Base-by-base conservation (phyloP, 2,329 filamentous ascomycete species). In the Botrytis sinoallii region DNA sequence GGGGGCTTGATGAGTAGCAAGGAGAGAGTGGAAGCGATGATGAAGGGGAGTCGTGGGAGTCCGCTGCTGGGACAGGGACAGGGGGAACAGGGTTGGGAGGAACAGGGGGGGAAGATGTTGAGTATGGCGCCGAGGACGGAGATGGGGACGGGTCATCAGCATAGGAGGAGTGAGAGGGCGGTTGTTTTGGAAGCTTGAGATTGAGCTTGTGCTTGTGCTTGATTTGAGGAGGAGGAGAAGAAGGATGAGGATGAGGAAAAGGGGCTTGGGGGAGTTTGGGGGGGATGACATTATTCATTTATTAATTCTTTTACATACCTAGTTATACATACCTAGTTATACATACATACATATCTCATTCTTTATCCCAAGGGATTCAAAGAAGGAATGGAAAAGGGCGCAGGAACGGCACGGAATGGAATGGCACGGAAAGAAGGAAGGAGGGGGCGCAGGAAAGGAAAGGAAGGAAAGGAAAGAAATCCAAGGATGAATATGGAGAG, bases 81-180 rank as follows among this genome's bases (percentile, higher is more conserved):
- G 8, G 46, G 25, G 6, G 32, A 22, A 22, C 14, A 22, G 16
- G 60, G 42, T 1, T 66, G 70, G 60, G 70, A 46, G 48, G 35
- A 55, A 4, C 40, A 57, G 18, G 46, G 46, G 0, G 61, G 46
- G 18, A 66, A 71, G 16, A 40, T 57, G 35, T 40, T 52, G 22
- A 65, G 10, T n/a, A 44, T 25, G 4, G n/a, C 3, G 3, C n/a
- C 60, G 20, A 55, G 70, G n/a, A 66, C 60, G 7, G 46, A 66
- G 16, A 20, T 71, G 25, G 70, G 46, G 16, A 32, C 22, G 29
- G 70, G 46, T 1, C 16, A 71, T 66, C 35, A 52, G 7, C 14
- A 66, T 71, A 40, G 70, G 46, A 71, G 60, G 35, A 71, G 60
- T 35, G 70, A 71, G 35, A 66, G 35, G 38, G 60, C 18, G 20